phyloP scores from a whole-genome alignment of 805 yeast genomes.

The Monosporozyma aquatica region DNA sequence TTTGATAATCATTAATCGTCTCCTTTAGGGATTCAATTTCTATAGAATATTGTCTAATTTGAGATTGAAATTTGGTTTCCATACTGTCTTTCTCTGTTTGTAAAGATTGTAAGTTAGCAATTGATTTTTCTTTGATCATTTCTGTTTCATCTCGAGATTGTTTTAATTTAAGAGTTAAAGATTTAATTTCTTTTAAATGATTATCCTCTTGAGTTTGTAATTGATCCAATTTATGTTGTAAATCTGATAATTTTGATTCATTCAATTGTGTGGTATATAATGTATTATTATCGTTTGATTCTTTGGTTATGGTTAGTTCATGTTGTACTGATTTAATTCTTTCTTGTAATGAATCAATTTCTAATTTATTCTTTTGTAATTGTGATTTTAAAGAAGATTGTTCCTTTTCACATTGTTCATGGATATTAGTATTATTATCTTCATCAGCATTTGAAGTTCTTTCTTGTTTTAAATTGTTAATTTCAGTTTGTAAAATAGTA shows the following conservation, averaged over 20 bases:
- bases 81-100: no score
- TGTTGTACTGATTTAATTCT: slow-evolving; percentile 9
- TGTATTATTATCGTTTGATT: slow-evolving; percentile 12
- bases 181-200: not conserved
- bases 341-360: slow-evolving; percentile 2
- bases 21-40: slow-evolving; percentile 1
- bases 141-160: not conserved
- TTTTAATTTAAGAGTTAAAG: not conserved
- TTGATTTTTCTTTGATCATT: not conserved
- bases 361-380: slow-evolving; percentile 6
- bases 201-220: not conserved
- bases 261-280: slow-evolving; percentile 6
- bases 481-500: slow-evolving; percentile 3
- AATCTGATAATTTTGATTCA: not conserved
- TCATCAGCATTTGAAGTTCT: not conserved
- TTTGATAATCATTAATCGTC: not conserved
- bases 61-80: no score
- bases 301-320: slow-evolving; percentile 13
- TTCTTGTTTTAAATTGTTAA: slow-evolving; percentile 2
- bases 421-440: not conserved
- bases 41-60: not conserved
- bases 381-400: slow-evolving; percentile 2
- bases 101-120: slow-evolving; percentile 1
- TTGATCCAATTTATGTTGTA: not conserved
- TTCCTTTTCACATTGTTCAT: slow-evolving; percentile 4